Conservation (phyloP, 495 filamentous ascomycete genomes). For the Talaromyces liani region DNA sequence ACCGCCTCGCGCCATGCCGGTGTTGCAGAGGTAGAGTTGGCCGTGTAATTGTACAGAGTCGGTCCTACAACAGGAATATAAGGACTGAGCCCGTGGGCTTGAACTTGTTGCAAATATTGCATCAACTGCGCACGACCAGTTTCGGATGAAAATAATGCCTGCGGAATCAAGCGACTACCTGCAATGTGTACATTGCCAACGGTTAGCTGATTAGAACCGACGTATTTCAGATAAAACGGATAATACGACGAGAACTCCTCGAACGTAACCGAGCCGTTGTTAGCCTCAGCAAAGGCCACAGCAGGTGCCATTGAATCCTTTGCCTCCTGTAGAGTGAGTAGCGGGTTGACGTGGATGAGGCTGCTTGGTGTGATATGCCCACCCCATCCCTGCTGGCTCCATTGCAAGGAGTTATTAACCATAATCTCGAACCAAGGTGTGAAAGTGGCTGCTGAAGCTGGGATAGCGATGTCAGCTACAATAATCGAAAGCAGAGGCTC, state of each 20-base stretch:
- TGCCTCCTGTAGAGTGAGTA: conserved; percentile 24
- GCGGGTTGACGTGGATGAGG: conserved; percentile 31
- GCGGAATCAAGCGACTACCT: conserved; percentile 31
- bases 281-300: conserved; percentile 21
- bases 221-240: conserved; percentile 29
- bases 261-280: conserved; percentile 23
- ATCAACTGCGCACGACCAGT: conserved; percentile 21
- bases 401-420: conserved; percentile 30
- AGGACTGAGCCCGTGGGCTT: conserved; percentile 15
- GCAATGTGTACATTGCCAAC: conserved; percentile 21
- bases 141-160: conserved; percentile 18
- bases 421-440: conserved; percentile 27
- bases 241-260: conserved; percentile 24
- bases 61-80: conserved; percentile 25
- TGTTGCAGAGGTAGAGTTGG: conserved; percentile 27
- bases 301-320: conserved; percentile 20
- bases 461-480: conserved; percentile 29
- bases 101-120: conserved; percentile 8
- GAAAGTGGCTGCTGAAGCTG: conserved; percentile 20
- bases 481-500: conserved; percentile 20
- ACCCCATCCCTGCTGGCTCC: conserved; percentile 41
- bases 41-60: conserved; percentile 20
- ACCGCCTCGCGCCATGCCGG: conserved; percentile 38
- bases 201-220: conserved; percentile 11
- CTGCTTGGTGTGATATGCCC: conserved; percentile 32